Evolutionary conservation across 179 eudicot species (phyloP), one percentile per base, ranked within the genome.

Genomic region (Pouteria campechiana): DNA sequence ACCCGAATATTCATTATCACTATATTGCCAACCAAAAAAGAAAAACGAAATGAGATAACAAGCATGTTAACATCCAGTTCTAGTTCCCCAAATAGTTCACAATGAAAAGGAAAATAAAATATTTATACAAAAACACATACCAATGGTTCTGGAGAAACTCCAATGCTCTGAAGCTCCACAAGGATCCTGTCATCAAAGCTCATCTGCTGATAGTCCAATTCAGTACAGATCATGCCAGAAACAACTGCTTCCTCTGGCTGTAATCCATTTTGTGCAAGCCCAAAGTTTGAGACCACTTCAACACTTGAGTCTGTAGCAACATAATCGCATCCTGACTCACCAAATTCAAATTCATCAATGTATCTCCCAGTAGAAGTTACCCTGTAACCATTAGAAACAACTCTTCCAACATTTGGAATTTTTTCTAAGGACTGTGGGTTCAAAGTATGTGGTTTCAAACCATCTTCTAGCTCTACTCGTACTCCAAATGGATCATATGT

Each of bases 81-180:
- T n/a, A n/a, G n/a, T n/a, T n/a, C n/a, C n/a, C n/a, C n/a, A n/a
- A n/a, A n/a, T n/a, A n/a, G n/a, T n/a, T n/a, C n/a, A n/a, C n/a
- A n/a, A n/a, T n/a, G 36, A 22, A 52, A 14, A 30, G 8, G 25
- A 3, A 3, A 29, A 19, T 4, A 35, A 34, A 19, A 36, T 14
- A 14, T 10, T 3, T 30, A 20, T 30, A 16, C 36, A 15, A 36
- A 21, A 17, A 32, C 27, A 56, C 64, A 20, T 56, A 74, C 81
- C 76, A 62, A 72, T 45, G 65, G 58, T 29, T 70, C 84, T 25
- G 63, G 69, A 36, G 19, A 68, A 47, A 80, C 53, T 41, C 83
- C 84, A 59, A 80, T 56, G 54, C 76, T 73, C 37, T 68, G 73
- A 37, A 80, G 28, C 62, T 80, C 84, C 65, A 70, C 13, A 27